Percentiles rank a stretch among this genome's conserved stretches.
Evolutionary conservation across 2,329 filamentous ascomycete genomes (phyloP).

Genomic region (Xylaria sp.): DNA sequence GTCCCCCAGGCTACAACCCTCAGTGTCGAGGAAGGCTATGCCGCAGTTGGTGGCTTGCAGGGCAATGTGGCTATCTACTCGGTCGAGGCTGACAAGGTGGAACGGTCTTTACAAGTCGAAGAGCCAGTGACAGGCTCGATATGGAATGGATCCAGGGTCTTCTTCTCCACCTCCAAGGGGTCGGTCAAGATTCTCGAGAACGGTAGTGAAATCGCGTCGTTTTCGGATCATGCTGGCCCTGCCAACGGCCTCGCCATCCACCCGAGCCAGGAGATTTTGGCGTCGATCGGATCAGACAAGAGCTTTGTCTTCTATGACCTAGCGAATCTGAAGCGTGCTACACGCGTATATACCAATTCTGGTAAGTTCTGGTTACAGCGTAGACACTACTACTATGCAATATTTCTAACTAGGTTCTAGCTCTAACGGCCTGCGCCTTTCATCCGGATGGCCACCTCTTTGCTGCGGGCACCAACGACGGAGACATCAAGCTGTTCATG

Average conservation of each 20-base stretch:
- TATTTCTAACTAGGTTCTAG: constrained; percentile 45
- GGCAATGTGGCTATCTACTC: constrained; percentile 78
- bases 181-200: constrained; percentile 78
- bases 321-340: constrained; percentile 65
- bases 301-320: constrained; percentile 90
- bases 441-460: constrained; percentile 97
- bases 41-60: constrained; percentile 73
- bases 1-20: constrained; percentile 55
- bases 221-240: constrained; percentile 81
- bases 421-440: constrained; percentile 78
- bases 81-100: constrained; percentile 65
- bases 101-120: constrained; percentile 67
- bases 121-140: constrained; percentile 67
- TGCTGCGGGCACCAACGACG: constrained; percentile 77
- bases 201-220: constrained; percentile 68
- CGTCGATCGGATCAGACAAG: constrained; percentile 89
- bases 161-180: constrained; percentile 76
- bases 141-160: constrained; percentile 69
- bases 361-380: constrained; percentile 56
- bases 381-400: neutral
- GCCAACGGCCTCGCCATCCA: constrained; percentile 79
- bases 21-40: constrained; percentile 61
- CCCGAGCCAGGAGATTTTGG: constrained; percentile 79
- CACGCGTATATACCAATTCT: constrained; percentile 78
- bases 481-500: constrained; percentile 87